Base-by-base conservation (phyloP, 441 rosid genomes). In the Mallotus japonicus region DNA sequence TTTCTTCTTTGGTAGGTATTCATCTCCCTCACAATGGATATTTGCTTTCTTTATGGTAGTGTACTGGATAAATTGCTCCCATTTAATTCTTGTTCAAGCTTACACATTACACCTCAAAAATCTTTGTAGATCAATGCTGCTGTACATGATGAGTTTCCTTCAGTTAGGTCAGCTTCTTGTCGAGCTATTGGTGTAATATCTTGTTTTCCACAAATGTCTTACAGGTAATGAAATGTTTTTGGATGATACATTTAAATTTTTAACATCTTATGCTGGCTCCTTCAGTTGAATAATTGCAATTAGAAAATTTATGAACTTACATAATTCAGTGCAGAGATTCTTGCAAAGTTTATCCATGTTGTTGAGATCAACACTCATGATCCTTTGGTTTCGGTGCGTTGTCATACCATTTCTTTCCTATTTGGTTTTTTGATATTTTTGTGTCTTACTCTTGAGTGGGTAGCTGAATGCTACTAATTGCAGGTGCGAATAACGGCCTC, bases 111-210 rank as follows among this genome's bases (percentile, higher is more conserved):
- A 65, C 65, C 62, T 83, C 24, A 28, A 50, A 76, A 78, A 56
- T 22, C 20, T 74, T 77, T 71, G 53, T 71, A 95, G 97, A 82
- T 89, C 64, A 75, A 71, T 81, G 90, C 94, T 75, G 96, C 95
- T 73, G 76, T 78, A 67, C 74, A 83, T 76, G 97, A 95, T 76
- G 83, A 75, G 62, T 83, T 85, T 73, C 90, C 99, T 78, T 83
- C 92, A n/a, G 96, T 95, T 60, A 84, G 92, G 81, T 89, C 96
- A 74, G 97, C 97, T 79, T 91, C 97, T 78, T 95, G 99, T 85
- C 93, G 97, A 80, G 99, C 94, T 76, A 88, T 95, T 79, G 97
- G 99, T 59, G 96, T 95, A 59, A 73, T 90, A 69, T 87, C 93
- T 77, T 92, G 96, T 84, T 92, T 95, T 86, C 94, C 79, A 32